These are phyloP conservation scores for Rosa rugosa DNA, from an alignment of 306 rosid genomes.

Conservation along the genomic window DNA sequence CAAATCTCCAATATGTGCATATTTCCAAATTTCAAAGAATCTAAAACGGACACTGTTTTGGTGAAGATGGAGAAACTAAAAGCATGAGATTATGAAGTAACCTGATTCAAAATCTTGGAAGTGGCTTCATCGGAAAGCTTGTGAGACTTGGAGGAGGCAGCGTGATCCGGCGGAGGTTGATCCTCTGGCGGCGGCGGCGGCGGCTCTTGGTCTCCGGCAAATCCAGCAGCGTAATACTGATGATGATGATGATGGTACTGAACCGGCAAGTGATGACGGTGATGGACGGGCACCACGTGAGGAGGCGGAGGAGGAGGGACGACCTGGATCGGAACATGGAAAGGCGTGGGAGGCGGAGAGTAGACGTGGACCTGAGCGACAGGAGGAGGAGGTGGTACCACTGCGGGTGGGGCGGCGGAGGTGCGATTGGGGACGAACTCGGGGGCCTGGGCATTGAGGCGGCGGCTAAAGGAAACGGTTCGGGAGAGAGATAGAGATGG, in stretches of 20 bases:
- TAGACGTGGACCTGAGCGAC: slow-evolving; percentile 41
- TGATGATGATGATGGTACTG: slow-evolving; percentile 49
- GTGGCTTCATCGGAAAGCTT: slow-evolving; percentile 69
- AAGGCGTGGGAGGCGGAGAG: slow-evolving; percentile 48
- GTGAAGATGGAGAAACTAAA: background rate
- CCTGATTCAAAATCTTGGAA: slow-evolving; percentile 87
- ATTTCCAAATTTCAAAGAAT: background rate
- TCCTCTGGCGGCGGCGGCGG: slow-evolving; percentile 5
- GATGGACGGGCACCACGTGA: slow-evolving; percentile 27
- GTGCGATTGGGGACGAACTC: slow-evolving; percentile 68
- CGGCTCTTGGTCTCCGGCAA: slow-evolving; percentile 44
- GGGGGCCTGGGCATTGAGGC: slow-evolving; percentile 91
- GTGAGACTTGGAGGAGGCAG: slow-evolving; percentile 36
- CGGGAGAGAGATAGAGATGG: slow-evolving; percentile 47
- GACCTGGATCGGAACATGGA: slow-evolving; percentile 58
- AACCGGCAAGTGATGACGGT: slow-evolving; percentile 47
- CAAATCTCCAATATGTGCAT: too few species aligned
- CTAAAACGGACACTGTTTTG: background rate
- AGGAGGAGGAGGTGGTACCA: too few species aligned
- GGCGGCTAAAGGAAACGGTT: slow-evolving; percentile 67
- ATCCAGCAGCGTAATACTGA: slow-evolving; percentile 33
- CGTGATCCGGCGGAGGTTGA: slow-evolving; percentile 45
- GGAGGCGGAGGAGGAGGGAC: slow-evolving; percentile 44
- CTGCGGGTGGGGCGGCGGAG: slow-evolving; percentile 42
- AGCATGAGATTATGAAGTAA: background rate